Evolutionary conservation across 2,329 filamentous ascomycete species (phyloP).

Genomic region (Endoconidiophora polonica): DNA sequence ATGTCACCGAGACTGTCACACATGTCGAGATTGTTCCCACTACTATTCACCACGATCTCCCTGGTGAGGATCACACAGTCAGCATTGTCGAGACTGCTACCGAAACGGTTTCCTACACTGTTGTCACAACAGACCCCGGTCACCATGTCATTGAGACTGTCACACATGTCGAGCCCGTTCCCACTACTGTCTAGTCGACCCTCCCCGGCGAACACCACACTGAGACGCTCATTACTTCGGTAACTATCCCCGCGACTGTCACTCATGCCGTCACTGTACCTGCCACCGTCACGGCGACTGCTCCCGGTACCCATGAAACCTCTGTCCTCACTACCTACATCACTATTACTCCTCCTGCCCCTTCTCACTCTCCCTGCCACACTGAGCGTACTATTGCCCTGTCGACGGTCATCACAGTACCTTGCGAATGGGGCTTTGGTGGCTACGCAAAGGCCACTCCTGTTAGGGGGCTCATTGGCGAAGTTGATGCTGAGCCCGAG

Average conservation of each 20-base stretch:
- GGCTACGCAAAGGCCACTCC: conserved; percentile 1
- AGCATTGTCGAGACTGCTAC: conserved; percentile 4
- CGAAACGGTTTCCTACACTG: conserved; percentile 21
- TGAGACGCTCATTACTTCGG: conserved; percentile 8
- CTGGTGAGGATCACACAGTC: neutral
- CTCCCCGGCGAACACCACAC: conserved; percentile 1
- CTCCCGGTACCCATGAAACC: conserved; percentile 6
- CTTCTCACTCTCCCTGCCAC: conserved; percentile 1
- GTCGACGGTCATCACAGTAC: conserved; percentile 10
- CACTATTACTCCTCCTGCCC: conserved; percentile 8
- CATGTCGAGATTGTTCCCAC: conserved; percentile 19
- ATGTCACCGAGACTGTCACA: conserved; percentile 23
- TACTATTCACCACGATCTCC: conserved; percentile 14
- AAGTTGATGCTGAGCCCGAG: neutral
- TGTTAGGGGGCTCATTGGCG: too few species aligned
- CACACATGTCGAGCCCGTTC: conserved; percentile 20
- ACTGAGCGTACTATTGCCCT: conserved; percentile 10
- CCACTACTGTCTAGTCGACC: conserved; percentile 17
- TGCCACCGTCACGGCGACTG: conserved; percentile 10
- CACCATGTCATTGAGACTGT: conserved; percentile 24
- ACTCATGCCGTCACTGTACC: conserved; percentile 9
- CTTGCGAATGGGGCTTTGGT: conserved; percentile 4
- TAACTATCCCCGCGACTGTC: conserved; percentile 9
- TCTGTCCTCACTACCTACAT: conserved; percentile 10
- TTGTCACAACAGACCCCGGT: conserved; percentile 21